A percentile compares a stretch with the other conserved stretches of the same genome.
phyloP scores from a whole-genome alignment of 257 asterid species.

The Solanum neorickii region DNA sequence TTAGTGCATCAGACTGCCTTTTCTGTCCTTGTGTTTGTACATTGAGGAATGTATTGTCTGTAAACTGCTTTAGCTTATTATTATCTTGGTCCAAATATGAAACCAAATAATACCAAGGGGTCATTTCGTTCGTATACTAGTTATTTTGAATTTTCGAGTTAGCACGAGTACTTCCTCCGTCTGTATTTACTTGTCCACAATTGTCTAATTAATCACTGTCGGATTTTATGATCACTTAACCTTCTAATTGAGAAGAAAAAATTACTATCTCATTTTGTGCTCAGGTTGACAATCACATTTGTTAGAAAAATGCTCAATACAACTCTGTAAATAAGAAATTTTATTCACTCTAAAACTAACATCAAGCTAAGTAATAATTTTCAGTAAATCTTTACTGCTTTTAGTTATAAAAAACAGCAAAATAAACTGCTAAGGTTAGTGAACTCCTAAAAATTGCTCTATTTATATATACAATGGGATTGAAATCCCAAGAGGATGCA shows the following conservation, averaged over 20 bases:
- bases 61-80: not conserved
- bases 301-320: not conserved
- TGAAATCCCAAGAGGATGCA: not conserved
- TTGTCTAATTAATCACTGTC: not conserved
- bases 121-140: not conserved
- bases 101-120: not conserved
- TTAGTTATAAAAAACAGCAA: not conserved
- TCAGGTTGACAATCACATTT: not conserved
- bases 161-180: not conserved
- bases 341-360: not conserved
- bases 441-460: not conserved
- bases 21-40: not conserved
- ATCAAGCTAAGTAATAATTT: not conserved
- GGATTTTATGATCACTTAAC: not conserved
- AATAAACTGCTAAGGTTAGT: not conserved
- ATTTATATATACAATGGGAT: not conserved
- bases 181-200: not conserved
- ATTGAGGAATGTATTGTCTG: not conserved
- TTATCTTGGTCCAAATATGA: not conserved
- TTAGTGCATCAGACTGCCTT: not conserved
- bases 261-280: not conserved
- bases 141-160: not conserved
- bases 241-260: not conserved
- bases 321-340: not conserved
- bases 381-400: not conserved